Conservation (phyloP, 768 basidiomycete genomes). For the Ramaria rubella region DNA sequence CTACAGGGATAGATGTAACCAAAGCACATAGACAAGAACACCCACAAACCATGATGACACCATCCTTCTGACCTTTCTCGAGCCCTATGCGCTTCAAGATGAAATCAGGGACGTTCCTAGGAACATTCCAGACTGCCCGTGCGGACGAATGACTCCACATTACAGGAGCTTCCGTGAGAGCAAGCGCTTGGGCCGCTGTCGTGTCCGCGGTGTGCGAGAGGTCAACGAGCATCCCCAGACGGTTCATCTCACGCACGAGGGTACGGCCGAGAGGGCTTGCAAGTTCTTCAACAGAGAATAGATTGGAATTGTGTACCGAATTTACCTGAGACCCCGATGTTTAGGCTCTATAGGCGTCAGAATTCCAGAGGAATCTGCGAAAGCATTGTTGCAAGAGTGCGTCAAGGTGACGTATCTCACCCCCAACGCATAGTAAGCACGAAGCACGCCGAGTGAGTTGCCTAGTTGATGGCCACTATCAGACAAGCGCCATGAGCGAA, state of each 20-base stretch:
- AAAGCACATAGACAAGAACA: neutral
- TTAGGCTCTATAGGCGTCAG: slow-evolving; percentile 45
- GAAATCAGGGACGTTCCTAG: slow-evolving; percentile 77
- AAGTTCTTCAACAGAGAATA: neutral
- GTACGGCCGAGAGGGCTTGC: slow-evolving; percentile 57
- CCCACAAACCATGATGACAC: slow-evolving; percentile 69
- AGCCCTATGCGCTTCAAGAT: slow-evolving; percentile 65
- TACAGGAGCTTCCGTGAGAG: slow-evolving; percentile 59
- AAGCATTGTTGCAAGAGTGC: slow-evolving; percentile 79
- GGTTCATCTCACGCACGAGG: slow-evolving; percentile 88
- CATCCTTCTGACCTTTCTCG: slow-evolving; percentile 63
- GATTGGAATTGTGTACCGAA: neutral
- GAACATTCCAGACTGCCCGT: slow-evolving; percentile 68
- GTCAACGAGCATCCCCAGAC: slow-evolving; percentile 88
- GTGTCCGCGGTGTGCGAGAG: slow-evolving; percentile 87
- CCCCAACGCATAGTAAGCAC: slow-evolving; percentile 78
- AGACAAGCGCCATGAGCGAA: neutral
- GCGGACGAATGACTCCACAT: slow-evolving; percentile 94
- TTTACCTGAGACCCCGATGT: slow-evolving; percentile 62
- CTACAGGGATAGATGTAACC: slow-evolving; percentile 31
- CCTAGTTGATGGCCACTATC: slow-evolving; percentile 84
- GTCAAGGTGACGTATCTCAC: slow-evolving; percentile 92
- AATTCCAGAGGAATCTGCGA: slow-evolving; percentile 76
- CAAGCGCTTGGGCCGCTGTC: slow-evolving; percentile 76
- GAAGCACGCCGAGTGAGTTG: slow-evolving; percentile 77